Evolutionary conservation across 1,139 yeast species (phyloP).

Genomic region (Zygosaccharomyces sapae): DNA sequence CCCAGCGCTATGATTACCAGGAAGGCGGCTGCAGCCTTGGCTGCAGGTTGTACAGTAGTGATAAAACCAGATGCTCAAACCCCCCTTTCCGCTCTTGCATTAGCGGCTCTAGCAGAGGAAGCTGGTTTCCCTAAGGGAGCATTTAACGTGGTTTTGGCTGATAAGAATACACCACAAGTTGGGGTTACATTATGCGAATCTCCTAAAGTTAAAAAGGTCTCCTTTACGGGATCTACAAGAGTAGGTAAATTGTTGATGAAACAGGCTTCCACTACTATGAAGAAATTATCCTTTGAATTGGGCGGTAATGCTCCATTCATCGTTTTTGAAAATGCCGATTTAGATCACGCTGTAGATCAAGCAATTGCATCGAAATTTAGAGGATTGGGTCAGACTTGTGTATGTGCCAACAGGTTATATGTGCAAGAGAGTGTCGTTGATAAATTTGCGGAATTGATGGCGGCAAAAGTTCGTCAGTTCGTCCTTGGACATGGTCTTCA

Average conservation of each 20-base stretch:
- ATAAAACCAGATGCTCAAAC: constrained; percentile 90
- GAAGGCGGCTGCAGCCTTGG: constrained; percentile 85
- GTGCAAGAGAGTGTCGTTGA: constrained; percentile 63
- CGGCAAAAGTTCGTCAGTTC: constrained; percentile 50
- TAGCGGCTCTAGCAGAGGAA: constrained; percentile 64
- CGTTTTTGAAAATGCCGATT: constrained; percentile 77
- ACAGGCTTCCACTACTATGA: constrained; percentile 72
- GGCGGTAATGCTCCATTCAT: constrained; percentile 96
- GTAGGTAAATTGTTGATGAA: constrained; percentile 78
- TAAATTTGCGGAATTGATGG: constrained; percentile 50
- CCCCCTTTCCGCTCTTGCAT: constrained; percentile 79
- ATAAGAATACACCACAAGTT: constrained; percentile 49
- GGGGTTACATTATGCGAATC: constrained; percentile 72
- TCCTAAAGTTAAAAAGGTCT: constrained; percentile 62
- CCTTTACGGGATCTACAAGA: constrained; percentile 87
- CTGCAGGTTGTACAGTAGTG: constrained; percentile 89
- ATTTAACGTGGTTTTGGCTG: constrained; percentile 62
- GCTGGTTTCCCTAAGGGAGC: constrained; percentile 88
- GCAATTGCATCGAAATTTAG: constrained; percentile 66
- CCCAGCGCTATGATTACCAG: constrained; percentile 94
- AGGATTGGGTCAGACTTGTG: constrained; percentile 79
- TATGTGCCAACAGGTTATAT: constrained; percentile 72
- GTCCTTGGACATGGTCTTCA: constrained; percentile 74
- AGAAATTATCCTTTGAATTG: constrained; percentile 78
- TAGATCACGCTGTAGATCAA: constrained; percentile 73